Percentiles rank a stretch among this genome's conserved stretches.
These are phyloP conservation scores for Phytopythium aichiense DNA, from an alignment of 352 stramenopile species.

Conservation along the genomic window DNA sequence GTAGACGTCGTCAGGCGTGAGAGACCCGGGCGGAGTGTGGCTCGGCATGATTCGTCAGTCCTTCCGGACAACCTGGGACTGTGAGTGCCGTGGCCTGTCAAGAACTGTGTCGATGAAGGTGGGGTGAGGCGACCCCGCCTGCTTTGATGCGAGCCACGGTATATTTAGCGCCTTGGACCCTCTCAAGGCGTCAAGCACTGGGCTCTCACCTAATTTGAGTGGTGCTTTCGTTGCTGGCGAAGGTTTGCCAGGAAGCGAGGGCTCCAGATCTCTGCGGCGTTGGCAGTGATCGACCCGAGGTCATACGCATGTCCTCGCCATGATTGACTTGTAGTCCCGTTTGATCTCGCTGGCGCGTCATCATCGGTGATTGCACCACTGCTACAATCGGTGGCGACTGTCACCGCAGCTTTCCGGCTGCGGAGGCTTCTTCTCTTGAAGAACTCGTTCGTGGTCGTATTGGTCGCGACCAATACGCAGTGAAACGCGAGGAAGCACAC, in stretches of 20 bases:
- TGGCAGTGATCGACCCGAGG: constrained; percentile 15
- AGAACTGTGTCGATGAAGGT: not conserved
- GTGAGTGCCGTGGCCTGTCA: not conserved
- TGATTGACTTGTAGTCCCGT: not conserved
- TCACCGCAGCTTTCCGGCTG: not conserved
- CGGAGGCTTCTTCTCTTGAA: constrained; percentile 44
- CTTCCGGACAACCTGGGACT: not conserved
- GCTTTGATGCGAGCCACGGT: not conserved
- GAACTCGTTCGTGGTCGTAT: constrained; percentile 73
- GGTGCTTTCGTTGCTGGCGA: constrained; percentile 1
- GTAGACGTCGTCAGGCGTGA: constrained; percentile 48
- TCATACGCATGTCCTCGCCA: constrained; percentile 12
- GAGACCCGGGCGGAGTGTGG: not conserved
- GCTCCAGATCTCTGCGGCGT: constrained; percentile 27
- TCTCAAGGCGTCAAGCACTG: not conserved
- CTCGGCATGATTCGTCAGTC: not conserved
- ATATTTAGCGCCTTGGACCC: not conserved
- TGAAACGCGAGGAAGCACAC: constrained; percentile 51
- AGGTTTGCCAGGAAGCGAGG: constrained; percentile 22
- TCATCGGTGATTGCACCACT: not conserved
- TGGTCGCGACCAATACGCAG: constrained; percentile 42
- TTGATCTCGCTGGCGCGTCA: not conserved
- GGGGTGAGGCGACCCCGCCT: not conserved
- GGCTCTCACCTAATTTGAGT: not conserved
- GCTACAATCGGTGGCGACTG: not conserved